Conservation (phyloP, 2,329 filamentous ascomycete species). For the Pezicula carpinea region DNA sequence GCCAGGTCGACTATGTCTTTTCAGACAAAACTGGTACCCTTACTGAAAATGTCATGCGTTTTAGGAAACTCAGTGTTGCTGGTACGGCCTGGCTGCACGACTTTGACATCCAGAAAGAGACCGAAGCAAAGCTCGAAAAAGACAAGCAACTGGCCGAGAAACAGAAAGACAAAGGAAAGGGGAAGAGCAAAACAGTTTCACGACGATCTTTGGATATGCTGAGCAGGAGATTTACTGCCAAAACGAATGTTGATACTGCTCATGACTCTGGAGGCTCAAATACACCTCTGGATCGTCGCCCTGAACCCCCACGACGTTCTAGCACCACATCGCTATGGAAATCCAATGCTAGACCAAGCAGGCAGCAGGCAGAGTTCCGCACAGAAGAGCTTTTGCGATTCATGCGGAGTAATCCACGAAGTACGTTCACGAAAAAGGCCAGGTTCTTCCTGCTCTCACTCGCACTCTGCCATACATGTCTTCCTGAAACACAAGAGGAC, state of each 20-base stretch:
- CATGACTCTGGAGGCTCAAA: conserved; percentile 1
- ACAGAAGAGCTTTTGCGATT: conserved; percentile 76
- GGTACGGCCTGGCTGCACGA: conserved; percentile 88
- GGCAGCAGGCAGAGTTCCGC: conserved; percentile 50
- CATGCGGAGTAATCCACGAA: conserved; percentile 69
- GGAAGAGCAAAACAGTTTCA: neutral
- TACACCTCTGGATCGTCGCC: neutral
- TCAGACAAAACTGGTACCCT: conserved; percentile 94
- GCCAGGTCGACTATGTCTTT: conserved; percentile 85
- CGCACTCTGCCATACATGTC: conserved; percentile 84
- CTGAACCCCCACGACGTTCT: conserved; percentile 17
- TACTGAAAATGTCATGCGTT: conserved; percentile 94
- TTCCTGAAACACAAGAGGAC: conserved; percentile 69
- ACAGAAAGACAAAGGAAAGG: conserved; percentile 21
- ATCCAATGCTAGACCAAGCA: conserved; percentile 24
- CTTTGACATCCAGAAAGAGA: conserved; percentile 44
- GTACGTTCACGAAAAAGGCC: conserved; percentile 72
- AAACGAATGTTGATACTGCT: neutral
- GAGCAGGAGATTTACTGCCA: no score
- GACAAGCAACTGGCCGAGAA: conserved; percentile 3
- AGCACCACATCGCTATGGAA: conserved; percentile 22
- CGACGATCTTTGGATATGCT: neutral
- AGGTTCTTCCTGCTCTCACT: conserved; percentile 80
- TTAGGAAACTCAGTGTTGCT: conserved; percentile 85
- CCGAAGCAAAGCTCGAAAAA: conserved; percentile 10